A percentile compares a stretch with the other conserved stretches of the same genome.
Conservation (phyloP, 2,329 filamentous ascomycete species). For the Basipetospora chlamydospora region DNA sequence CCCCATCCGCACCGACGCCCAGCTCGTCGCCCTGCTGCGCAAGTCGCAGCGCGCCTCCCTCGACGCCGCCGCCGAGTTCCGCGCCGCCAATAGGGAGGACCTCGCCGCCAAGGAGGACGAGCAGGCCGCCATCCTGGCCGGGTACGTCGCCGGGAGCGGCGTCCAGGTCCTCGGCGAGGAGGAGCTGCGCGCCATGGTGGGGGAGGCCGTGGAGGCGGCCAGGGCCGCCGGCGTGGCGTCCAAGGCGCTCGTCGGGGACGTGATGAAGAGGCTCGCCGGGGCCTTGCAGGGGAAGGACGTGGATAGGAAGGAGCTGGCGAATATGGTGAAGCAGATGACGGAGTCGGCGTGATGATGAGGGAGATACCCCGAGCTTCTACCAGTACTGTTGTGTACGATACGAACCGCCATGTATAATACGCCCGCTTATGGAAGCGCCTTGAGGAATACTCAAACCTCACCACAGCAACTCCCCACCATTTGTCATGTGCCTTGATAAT, state of each 20-base stretch:
- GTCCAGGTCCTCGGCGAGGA: slow-evolving; percentile 43
- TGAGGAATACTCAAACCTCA: too few relatives aligned
- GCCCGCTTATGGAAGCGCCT: too few relatives aligned
- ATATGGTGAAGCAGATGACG: slow-evolving; percentile 39
- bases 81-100: slow-evolving; percentile 48
- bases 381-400: too few relatives aligned
- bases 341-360: slow-evolving; percentile 5
- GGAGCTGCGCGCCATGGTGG: slow-evolving; percentile 41
- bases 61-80: slow-evolving; percentile 50
- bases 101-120: slow-evolving; percentile 54
- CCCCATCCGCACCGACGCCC: slow-evolving; percentile 56
- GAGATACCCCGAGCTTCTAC: too few relatives aligned
- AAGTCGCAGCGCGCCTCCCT: slow-evolving; percentile 44
- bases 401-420: too few relatives aligned
- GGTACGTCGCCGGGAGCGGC: slow-evolving; percentile 45
- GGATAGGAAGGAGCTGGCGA: slow-evolving; percentile 45
- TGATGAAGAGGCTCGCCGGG: slow-evolving; percentile 46
- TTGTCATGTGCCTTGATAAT: too few relatives aligned
- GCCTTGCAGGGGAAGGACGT: slow-evolving; percentile 48
- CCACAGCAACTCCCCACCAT: too few relatives aligned
- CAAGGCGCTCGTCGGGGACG: slow-evolving; percentile 40
- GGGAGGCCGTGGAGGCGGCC: slow-evolving; percentile 33
- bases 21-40: slow-evolving; percentile 52
- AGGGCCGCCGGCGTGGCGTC: slow-evolving; percentile 26
- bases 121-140: slow-evolving; percentile 50